phyloP scores from a whole-genome alignment of 73 alveolate species.

The Tetrahymena borealis region DNA sequence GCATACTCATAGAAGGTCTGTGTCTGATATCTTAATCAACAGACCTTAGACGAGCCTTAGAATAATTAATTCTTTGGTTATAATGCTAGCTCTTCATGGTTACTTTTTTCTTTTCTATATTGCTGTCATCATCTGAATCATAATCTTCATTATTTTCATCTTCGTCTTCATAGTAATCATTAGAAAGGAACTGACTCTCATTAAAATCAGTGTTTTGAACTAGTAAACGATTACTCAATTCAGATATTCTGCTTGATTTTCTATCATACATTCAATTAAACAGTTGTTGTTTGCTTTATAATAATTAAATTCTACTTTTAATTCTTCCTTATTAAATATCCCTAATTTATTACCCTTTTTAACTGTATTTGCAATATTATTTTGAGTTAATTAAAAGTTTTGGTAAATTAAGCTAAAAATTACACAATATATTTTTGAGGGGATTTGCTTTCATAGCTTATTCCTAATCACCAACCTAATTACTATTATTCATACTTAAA shows the following conservation, averaged over 20 bases:
- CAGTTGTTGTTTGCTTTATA: too few species aligned
- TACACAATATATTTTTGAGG: too few species aligned
- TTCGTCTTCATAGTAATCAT: background rate
- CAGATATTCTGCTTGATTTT: background rate
- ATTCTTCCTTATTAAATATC: too few species aligned
- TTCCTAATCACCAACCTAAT: too few species aligned
- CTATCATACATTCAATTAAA: background rate
- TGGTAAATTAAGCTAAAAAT: too few species aligned
- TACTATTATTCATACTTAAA: too few species aligned
- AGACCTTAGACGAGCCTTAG: background rate
- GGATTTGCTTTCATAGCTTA: too few species aligned
- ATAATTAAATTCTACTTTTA: too few species aligned
- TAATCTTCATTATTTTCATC: background rate
- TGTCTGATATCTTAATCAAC: background rate
- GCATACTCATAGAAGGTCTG: background rate
- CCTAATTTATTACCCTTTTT: too few species aligned
- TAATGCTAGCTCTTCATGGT: background rate
- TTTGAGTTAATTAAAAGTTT: too few species aligned
- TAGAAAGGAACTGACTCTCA: background rate
- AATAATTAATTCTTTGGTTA: background rate
- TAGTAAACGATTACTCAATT: background rate
- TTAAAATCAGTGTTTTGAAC: background rate
- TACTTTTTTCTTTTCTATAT: background rate
- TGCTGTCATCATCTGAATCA: background rate
- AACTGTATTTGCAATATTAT: too few species aligned